A percentile compares a stretch with the other conserved stretches of the same genome.
phyloP scores from a whole-genome alignment of 441 rosid genomes.

The Flueggea neowawraea region DNA sequence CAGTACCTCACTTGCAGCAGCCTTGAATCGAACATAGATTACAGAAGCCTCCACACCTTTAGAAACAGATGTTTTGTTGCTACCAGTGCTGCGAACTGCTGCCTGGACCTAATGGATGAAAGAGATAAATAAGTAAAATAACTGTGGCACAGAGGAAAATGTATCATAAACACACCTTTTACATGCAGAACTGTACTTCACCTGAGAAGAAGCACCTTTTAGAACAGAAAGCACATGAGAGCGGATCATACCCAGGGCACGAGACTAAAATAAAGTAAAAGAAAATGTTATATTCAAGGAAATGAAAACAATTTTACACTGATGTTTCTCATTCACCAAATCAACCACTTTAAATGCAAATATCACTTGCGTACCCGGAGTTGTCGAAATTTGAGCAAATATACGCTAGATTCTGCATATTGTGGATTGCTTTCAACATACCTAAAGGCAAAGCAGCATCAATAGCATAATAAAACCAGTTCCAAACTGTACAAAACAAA shows the following conservation, averaged over 20 bases:
- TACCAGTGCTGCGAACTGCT: conserved; percentile 69
- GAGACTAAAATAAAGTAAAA: conserved; percentile 54
- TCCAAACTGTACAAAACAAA: background rate
- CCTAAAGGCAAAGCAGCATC: conserved; percentile 28
- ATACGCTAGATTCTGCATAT: conserved; percentile 93
- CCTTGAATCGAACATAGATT: conserved; percentile 94
- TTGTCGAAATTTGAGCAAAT: conserved; percentile 94
- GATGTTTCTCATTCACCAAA: conserved; percentile 6
- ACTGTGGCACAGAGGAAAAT: conserved; percentile 11
- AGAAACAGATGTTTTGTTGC: conserved; percentile 68
- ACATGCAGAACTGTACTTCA: conserved; percentile 25
- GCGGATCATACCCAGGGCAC: conserved; percentile 95
- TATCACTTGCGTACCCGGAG: conserved; percentile 63
- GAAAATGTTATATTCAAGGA: conserved; percentile 11
- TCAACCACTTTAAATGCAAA: conserved; percentile 6
- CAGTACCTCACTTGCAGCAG: conserved; percentile 90
- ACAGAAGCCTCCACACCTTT: conserved; percentile 98
- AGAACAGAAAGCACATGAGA: conserved; percentile 85
- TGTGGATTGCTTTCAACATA: conserved; percentile 91
- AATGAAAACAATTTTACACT: conserved; percentile 1
- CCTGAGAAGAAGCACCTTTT: conserved; percentile 91
- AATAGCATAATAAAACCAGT: conserved; percentile 3
- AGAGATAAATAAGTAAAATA: conserved; percentile 8
- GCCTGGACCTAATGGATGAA: conserved; percentile 68
- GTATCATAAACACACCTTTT: conserved; percentile 2